These are phyloP conservation scores for Ceratocystis cubensis DNA, from an alignment of 2,329 filamentous ascomycete genomes.

Conservation along the genomic window DNA sequence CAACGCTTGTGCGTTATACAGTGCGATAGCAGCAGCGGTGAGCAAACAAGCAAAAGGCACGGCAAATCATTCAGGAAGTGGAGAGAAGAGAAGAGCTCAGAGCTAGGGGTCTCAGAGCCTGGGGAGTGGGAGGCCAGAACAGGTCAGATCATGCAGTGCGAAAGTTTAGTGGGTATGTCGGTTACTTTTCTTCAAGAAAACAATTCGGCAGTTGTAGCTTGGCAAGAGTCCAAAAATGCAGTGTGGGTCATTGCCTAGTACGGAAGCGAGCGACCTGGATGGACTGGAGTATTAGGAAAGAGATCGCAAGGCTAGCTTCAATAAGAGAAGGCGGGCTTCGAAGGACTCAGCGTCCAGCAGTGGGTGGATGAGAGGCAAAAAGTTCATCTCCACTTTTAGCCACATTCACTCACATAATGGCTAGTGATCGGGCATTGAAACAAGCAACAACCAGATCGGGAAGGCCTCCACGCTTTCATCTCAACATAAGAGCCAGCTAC, in stretches of 20 bases:
- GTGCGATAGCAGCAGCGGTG: not conserved
- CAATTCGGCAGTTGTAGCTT: not conserved
- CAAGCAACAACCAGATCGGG: slow-evolving; percentile 1
- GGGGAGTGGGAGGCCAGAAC: not conserved
- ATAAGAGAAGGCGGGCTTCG: not conserved
- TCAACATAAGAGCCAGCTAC: not conserved
- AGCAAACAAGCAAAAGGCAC: slow-evolving; percentile 5
- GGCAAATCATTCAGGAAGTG: not conserved
- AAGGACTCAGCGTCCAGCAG: too few relatives aligned
- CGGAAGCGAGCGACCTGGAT: not conserved
- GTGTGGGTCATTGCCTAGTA: too few relatives aligned
- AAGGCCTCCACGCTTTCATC: not conserved
- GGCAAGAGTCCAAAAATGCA: not conserved
- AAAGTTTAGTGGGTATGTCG: not conserved
- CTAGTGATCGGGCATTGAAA: not conserved
- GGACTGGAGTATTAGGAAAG: not conserved
- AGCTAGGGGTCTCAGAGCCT: not conserved
- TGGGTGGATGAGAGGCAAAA: not conserved
- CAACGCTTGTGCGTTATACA: not conserved
- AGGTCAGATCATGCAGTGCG: not conserved
- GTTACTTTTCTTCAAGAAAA: not conserved
- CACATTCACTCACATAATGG: not conserved
- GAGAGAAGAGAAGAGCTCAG: not conserved
- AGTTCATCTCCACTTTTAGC: not conserved
- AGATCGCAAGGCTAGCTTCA: too few relatives aligned